These are phyloP conservation scores for Ilex aquifolium DNA, from an alignment of 257 asterid genomes.

Conservation along the genomic window DNA sequence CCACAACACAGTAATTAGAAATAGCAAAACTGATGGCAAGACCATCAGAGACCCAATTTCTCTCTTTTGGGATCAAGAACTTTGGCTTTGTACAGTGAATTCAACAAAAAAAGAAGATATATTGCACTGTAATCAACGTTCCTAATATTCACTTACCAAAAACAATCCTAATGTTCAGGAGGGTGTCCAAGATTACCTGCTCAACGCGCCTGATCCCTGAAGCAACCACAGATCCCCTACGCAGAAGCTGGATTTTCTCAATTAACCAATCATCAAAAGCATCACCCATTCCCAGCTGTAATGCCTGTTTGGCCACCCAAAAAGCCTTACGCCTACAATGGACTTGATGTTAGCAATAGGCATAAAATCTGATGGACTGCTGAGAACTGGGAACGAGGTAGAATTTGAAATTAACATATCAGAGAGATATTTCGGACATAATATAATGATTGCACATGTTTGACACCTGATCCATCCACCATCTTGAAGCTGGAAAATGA, in stretches of 20 bases:
- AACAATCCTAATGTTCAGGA: no score
- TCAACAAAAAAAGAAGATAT: no score
- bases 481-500: conserved; percentile 86
- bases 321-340: conserved; percentile 83
- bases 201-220: conserved; percentile 77
- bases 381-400: conserved; percentile 9
- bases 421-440: conserved; percentile 8
- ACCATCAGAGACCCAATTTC: no score
- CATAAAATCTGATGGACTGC: background rate
- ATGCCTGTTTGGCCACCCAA: conserved; percentile 96
- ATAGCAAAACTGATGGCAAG: no score
- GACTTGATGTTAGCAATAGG: conserved; percentile 17
- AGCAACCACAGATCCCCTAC: conserved; percentile 86
- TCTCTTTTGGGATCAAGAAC: no score
- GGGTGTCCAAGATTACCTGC: conserved; percentile 43
- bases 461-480: conserved; percentile 99
- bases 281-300: conserved; percentile 99
- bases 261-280: conserved; percentile 99
- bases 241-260: conserved; percentile 79
- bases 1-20: no score
- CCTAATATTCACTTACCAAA: no score
- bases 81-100: no score
- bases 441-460: conserved; percentile 3
- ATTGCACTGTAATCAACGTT: no score
- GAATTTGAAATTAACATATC: conserved; percentile 14